Evolutionary conservation across 495 filamentous ascomycete species (phyloP).

Genomic region (Lasiosphaeriaceae sp.): DNA sequence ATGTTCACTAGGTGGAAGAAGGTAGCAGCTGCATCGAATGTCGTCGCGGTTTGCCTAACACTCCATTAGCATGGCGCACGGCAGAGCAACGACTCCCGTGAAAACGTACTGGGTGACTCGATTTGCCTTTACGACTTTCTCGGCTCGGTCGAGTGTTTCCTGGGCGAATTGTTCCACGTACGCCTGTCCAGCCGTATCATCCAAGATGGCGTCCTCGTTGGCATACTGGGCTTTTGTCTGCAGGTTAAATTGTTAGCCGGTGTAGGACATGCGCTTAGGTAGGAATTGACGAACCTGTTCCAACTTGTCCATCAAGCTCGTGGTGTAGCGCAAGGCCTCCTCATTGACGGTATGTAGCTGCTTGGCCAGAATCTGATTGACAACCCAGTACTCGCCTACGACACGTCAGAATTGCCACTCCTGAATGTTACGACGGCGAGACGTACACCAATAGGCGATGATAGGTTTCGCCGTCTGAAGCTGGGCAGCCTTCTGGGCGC

Average conservation of each 20-base stretch:
- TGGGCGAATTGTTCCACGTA: constrained; percentile 92
- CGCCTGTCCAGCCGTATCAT: constrained; percentile 79
- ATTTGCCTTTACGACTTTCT: constrained; percentile 74
- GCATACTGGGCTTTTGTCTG: constrained; percentile 61
- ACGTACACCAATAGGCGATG: constrained; percentile 91
- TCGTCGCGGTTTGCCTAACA: constrained; percentile 82
- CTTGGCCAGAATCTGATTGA: constrained; percentile 82
- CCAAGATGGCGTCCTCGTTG: constrained; percentile 62
- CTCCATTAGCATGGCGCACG: constrained; percentile 1
- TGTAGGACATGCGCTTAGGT: too few species aligned
- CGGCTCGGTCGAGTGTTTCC: constrained; percentile 80
- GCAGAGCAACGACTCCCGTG: not conserved
- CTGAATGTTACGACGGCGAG: not conserved
- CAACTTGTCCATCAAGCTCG: constrained; percentile 82
- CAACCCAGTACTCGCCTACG: constrained; percentile 85
- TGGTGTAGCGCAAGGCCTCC: constrained; percentile 74
- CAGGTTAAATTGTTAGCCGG: not conserved
- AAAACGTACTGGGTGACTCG: constrained; percentile 71
- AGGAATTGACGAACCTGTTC: constrained; percentile 59
- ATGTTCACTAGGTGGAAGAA: constrained; percentile 86
- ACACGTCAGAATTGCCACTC: constrained; percentile 9
- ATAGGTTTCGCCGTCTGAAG: constrained; percentile 80
- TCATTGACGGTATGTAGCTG: constrained; percentile 70
- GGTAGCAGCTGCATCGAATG: constrained; percentile 83
- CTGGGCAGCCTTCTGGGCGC: constrained; percentile 76